Conservation (phyloP, 352 stramenopile genomes). For the Pythium graminicola region DNA sequence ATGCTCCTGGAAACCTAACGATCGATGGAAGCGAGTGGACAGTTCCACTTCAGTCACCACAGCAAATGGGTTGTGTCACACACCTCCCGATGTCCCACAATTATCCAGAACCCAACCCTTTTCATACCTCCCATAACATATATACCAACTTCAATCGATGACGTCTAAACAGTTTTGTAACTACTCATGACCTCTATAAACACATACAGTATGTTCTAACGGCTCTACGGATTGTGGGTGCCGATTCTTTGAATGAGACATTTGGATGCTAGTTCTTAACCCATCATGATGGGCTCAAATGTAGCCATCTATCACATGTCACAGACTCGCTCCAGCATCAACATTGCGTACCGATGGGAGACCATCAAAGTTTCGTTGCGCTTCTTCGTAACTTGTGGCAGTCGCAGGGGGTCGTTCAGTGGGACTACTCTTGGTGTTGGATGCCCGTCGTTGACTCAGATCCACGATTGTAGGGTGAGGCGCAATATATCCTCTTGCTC, state of each 20-base stretch:
- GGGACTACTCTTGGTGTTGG: slow-evolving; percentile 1
- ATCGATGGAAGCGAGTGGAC: slow-evolving; percentile 9
- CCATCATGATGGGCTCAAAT: slow-evolving; percentile 4
- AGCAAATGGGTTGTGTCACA: slow-evolving; percentile 14
- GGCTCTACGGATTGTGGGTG: background rate
- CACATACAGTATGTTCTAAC: slow-evolving; percentile 4
- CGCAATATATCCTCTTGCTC: slow-evolving; percentile 5
- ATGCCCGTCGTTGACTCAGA: slow-evolving; percentile 11
- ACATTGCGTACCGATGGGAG: too few relatives aligned
- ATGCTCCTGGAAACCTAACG: background rate
- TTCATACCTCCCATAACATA: background rate
- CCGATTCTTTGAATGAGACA: slow-evolving; percentile 7
- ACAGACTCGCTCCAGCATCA: too few relatives aligned
- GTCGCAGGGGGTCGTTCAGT: background rate
- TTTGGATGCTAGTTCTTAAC: too few relatives aligned
- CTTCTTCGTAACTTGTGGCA: slow-evolving; percentile 54
- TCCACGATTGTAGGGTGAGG: slow-evolving; percentile 15
- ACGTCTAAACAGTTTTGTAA: background rate
- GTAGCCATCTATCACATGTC: background rate
- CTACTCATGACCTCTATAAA: background rate
- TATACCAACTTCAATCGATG: background rate
- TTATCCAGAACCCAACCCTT: background rate
- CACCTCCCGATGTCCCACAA: slow-evolving; percentile 16
- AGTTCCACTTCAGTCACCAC: slow-evolving; percentile 15
- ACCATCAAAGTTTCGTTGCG: slow-evolving; percentile 37